Percentiles rank a stretch among this genome's conserved stretches.
These are phyloP conservation scores for Hippophae rhamnoides DNA, from an alignment of 306 rosid species.

Conservation along the genomic window DNA sequence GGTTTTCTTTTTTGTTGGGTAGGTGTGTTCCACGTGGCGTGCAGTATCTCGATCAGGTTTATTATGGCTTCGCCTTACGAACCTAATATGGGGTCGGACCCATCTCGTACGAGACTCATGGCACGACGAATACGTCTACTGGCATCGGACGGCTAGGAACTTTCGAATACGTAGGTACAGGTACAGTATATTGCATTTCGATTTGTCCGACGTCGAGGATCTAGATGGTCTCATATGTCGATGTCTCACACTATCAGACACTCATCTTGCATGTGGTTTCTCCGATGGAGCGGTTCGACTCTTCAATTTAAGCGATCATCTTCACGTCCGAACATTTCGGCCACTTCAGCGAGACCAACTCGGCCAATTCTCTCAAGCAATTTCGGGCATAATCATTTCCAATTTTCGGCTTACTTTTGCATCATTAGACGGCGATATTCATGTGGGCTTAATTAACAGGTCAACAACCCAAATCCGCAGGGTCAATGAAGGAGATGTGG, in stretches of 20 bases:
- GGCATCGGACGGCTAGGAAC: slow-evolving; percentile 68
- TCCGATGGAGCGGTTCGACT: slow-evolving; percentile 73
- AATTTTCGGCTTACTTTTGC: slow-evolving; percentile 30
- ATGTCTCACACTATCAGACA: slow-evolving; percentile 59
- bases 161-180: slow-evolving; percentile 18
- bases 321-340: slow-evolving; percentile 41
- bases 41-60: slow-evolving; percentile 55
- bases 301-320: slow-evolving; percentile 32
- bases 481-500: slow-evolving; percentile 33
- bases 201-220: slow-evolving; percentile 30
- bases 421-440: slow-evolving; percentile 51
- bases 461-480: slow-evolving; percentile 4
- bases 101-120: slow-evolving; percentile 34
- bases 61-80: slow-evolving; percentile 53
- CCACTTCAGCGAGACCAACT: slow-evolving; percentile 28
- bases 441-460: slow-evolving; percentile 24
- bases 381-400: slow-evolving; percentile 47
- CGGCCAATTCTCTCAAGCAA: slow-evolving; percentile 54
- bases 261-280: slow-evolving; percentile 66
- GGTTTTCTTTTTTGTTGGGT: neutral
- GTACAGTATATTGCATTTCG: slow-evolving; percentile 23
- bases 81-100: slow-evolving; percentile 52
- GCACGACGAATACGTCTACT: slow-evolving; percentile 50
- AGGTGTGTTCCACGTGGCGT: slow-evolving; percentile 91
- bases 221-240: slow-evolving; percentile 44